phyloP scores from a whole-genome alignment of 2,329 filamentous ascomycete genomes.

The Phoma herbarum region DNA sequence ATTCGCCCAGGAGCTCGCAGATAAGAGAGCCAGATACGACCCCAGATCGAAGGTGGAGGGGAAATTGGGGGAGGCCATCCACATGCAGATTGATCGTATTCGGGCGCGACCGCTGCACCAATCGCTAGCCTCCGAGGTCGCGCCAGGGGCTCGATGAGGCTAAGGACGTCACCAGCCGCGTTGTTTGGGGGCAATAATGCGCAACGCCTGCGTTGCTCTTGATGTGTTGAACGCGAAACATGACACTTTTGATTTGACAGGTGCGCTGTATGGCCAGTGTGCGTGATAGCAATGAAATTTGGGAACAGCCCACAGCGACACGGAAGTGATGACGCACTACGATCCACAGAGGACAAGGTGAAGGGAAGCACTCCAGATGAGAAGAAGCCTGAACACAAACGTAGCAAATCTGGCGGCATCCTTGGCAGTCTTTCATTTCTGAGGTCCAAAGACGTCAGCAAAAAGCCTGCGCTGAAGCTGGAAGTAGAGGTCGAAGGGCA shows the following conservation, averaged over 20 bases:
- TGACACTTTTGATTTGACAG: conserved; percentile 27
- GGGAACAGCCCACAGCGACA: conserved; percentile 20
- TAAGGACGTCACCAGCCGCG: conserved; percentile 22
- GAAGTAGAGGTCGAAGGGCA: conserved; percentile 29
- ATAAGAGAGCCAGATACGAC: conserved; percentile 27
- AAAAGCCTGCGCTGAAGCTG: conserved; percentile 33
- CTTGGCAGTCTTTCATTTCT: conserved; percentile 76
- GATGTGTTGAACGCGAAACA: conserved; percentile 28
- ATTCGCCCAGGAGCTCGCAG: conserved; percentile 23
- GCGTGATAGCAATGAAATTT: conserved; percentile 37
- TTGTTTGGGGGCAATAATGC: conserved; percentile 15
- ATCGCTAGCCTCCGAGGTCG: conserved; percentile 27
- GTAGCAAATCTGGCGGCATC: conserved; percentile 70
- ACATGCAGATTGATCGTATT: conserved; percentile 31
- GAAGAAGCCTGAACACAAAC: conserved; percentile 50
- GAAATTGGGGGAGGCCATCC: conserved; percentile 34
- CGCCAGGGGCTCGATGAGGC: conserved; percentile 23
- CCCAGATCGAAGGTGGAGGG: conserved; percentile 32
- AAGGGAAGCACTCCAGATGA: conserved; percentile 19
- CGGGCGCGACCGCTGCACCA: conserved; percentile 30
- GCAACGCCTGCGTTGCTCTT: conserved; percentile 16
- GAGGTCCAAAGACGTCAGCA: conserved; percentile 55
- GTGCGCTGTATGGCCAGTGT: conserved; percentile 26
- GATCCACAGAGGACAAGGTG: conserved; percentile 6
- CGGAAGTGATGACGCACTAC: conserved; percentile 21